Evolutionary conservation across 129 eudicot genomes (phyloP).

Genomic region (Smallanthus sonchifolius): DNA sequence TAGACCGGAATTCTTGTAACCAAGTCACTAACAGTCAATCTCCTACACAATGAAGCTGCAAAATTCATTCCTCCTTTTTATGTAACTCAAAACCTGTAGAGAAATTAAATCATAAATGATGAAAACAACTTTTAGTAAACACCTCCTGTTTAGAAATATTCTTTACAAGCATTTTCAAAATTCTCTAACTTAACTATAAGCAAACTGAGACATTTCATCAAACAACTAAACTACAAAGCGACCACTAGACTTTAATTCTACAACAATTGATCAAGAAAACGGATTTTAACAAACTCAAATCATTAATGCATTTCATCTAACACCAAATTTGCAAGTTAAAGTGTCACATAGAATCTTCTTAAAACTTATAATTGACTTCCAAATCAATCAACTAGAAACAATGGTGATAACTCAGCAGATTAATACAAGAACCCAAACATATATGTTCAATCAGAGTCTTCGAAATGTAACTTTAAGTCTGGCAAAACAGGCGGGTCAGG

Average conservation of each 20-base stretch:
- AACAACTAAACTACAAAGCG: background rate
- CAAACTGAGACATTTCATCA: background rate
- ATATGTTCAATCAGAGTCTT: background rate
- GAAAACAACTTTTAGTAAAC: background rate
- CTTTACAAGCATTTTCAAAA: background rate
- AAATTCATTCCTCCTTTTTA: conserved; percentile 48
- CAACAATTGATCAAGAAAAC: background rate
- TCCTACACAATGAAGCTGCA: conserved; percentile 57
- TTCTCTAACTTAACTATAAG: background rate
- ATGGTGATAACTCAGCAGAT: background rate
- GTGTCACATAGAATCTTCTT: background rate
- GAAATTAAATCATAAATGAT: conserved; percentile 6
- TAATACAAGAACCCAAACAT: background rate
- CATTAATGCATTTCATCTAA: background rate
- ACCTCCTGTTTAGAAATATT: background rate
- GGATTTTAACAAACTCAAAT: background rate
- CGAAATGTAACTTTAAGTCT: background rate
- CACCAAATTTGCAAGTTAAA: background rate
- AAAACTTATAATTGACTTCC: background rate
- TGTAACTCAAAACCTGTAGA: conserved; percentile 23
- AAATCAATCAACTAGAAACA: background rate
- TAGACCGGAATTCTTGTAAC: conserved; percentile 53
- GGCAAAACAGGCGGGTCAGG: background rate
- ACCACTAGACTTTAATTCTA: background rate
- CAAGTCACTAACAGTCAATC: conserved; percentile 62